Percentiles rank a stretch among this genome's conserved stretches.
Evolutionary conservation across 345 rosid species (phyloP).

Genomic region (Adansonia digitata): DNA sequence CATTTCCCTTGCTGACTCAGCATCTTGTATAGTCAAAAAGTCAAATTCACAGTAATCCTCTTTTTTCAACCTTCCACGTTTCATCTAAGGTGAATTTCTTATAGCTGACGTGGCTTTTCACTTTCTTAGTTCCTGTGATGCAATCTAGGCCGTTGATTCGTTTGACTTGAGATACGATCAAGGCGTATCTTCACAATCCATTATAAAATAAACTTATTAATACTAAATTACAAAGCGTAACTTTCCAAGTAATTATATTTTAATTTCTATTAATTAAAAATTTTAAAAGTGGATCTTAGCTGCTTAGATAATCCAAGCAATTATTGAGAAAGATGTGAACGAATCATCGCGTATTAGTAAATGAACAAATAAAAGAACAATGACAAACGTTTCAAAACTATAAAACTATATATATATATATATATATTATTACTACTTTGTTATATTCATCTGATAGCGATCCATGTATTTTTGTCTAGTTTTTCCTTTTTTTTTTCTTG

Average conservation of each 20-base stretch:
- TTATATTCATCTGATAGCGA: background rate
- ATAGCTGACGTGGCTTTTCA: background rate
- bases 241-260: background rate
- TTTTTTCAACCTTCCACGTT: constrained; percentile 6
- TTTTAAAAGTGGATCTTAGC: background rate
- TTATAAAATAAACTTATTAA: too few species aligned
- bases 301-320: background rate
- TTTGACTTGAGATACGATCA: background rate
- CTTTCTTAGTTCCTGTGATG: background rate
- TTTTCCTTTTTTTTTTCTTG: background rate
- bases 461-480: background rate
- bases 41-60: background rate
- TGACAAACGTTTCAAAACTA: background rate
- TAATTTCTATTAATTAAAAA: background rate
- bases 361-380: background rate
- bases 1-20: constrained; percentile 20
- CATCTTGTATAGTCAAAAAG: background rate
- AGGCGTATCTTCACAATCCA: background rate
- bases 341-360: background rate
- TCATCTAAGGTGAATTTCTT: background rate
- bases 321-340: background rate
- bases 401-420: background rate
- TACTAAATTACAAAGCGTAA: background rate
- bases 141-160: background rate
- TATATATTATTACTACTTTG: background rate